phyloP scores from a whole-genome alignment of 2,329 filamentous ascomycete species.

The Blumeria graminis region DNA sequence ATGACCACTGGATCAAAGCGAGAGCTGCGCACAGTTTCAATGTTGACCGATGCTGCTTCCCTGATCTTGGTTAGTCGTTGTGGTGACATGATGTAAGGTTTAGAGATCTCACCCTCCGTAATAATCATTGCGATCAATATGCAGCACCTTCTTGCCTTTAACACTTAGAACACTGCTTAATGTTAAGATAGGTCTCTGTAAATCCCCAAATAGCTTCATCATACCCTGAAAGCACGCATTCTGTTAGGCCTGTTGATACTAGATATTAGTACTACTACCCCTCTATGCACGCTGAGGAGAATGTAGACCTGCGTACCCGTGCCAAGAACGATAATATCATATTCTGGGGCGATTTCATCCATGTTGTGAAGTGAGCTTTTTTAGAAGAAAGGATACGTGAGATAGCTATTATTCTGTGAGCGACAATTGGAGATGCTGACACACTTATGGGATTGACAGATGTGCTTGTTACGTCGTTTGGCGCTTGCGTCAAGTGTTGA shows the following conservation, averaged over 20 bases:
- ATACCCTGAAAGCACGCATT: slow-evolving; percentile 97
- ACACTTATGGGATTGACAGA: too few species aligned
- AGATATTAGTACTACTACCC: too few species aligned
- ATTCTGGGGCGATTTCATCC: slow-evolving; percentile 96
- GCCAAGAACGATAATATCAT: slow-evolving; percentile 96
- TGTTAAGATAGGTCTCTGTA: slow-evolving; percentile 7
- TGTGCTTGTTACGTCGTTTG: too few species aligned
- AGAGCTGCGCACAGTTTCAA: slow-evolving; percentile 47
- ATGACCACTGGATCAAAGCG: too few species aligned
- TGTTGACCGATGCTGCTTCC: slow-evolving; percentile 89
- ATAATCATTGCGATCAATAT: slow-evolving; percentile 96
- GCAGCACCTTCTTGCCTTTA: slow-evolving; percentile 96
- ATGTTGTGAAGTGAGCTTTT: slow-evolving; percentile 27
- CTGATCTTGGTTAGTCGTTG: slow-evolving; percentile 22
- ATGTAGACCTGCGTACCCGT: slow-evolving; percentile 40
- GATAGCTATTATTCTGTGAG: background rate
- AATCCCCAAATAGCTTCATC: slow-evolving; percentile 7
- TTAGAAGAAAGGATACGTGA: slow-evolving; percentile 4
- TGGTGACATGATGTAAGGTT: background rate
- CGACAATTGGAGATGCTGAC: too few species aligned
- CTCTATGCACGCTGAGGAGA: too few species aligned
- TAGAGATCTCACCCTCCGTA: slow-evolving; percentile 57
- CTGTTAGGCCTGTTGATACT: slow-evolving; percentile 50
- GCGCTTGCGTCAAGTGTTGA: background rate
- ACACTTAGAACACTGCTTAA: slow-evolving; percentile 63